Conservation (phyloP, 176 grass and related monocot species). For the Pharus latifolius region DNA sequence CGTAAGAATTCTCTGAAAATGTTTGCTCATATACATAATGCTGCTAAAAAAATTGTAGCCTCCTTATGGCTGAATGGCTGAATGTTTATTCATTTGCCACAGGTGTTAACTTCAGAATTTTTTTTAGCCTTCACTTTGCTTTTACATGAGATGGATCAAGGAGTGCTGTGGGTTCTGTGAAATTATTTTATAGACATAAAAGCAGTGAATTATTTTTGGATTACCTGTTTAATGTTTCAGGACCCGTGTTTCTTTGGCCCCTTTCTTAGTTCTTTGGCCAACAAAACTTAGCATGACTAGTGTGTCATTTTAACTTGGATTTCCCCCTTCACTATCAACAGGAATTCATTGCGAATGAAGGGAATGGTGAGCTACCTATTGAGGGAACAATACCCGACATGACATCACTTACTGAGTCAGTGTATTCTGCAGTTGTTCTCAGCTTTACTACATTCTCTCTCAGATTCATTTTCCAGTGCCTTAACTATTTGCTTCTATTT, state of each 20-base stretch:
- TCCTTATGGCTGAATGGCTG: not conserved
- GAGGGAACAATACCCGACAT: slow-evolving; percentile 98
- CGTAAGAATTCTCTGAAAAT: no score
- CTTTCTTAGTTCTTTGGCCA: no score
- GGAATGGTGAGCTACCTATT: slow-evolving; percentile 77
- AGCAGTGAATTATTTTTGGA: no score
- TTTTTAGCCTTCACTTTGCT: no score
- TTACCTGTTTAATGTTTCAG: no score
- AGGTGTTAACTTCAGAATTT: no score
- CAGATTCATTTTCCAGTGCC: not conserved
- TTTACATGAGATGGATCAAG: no score
- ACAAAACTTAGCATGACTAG: not conserved
- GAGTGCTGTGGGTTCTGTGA: no score
- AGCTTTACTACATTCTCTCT: not conserved
- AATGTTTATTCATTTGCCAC: not conserved
- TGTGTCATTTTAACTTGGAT: not conserved
- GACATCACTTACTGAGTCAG: slow-evolving; percentile 93
- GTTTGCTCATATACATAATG: no score
- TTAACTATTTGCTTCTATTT: not conserved
- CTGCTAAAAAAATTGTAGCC: no score
- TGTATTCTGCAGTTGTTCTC: not conserved
- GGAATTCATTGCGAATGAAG: slow-evolving; percentile 85
- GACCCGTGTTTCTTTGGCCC: no score
- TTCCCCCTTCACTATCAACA: slow-evolving; percentile 22
- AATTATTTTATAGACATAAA: no score